Base-by-base conservation (phyloP, 495 filamentous ascomycete genomes). In the Neurospora sp. region DNA sequence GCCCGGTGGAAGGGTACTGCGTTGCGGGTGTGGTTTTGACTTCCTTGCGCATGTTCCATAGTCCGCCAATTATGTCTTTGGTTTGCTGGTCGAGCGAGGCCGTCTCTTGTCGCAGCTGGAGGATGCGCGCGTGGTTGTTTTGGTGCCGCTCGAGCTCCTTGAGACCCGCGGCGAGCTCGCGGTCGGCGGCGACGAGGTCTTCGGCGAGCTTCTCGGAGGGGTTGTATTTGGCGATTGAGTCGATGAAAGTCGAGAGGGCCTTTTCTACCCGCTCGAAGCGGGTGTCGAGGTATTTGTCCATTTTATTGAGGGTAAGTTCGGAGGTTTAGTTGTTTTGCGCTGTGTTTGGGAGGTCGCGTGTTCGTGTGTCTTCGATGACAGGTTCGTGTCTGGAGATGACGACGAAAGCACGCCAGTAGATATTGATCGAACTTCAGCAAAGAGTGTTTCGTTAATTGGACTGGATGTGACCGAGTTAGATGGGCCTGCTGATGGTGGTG, bases 221-320 rank as follows among this genome's bases (percentile, higher is more conserved):
- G 74, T 92, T 92, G 86, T 93, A 94, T 72, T 92, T 89, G 9
- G 90, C 83, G 53, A 95, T 91, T 2, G 92, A 93, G 77, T 92
- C 90, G 76, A 93, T 88, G 12, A 95, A 85, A 9, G 81, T 86
- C 14, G 84, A 83, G 37, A 95, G 83, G 6, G 90, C 89, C 71
- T 86, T 85, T 76, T 93, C 91, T 48, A 94, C 82, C 70, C 90
- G 88, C 75, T 91, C 86, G 75, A 93, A 91, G 73, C 87, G 87
- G 16, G 74, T 72, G 71, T 89, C 85, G 38, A 93, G 82, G 70
- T 87, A 80, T 44, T 82, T 80, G 71, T 92, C 86, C 90, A 92
- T 92, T 31, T 37, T 69, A 1, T 1, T 59, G 9, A 14, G 10
- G 22, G 20, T 45, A 4, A 12, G 4, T 59, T 53, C 0, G 10